Evolutionary conservation across 495 filamentous ascomycete species (phyloP), one percentile per base, ranked within the genome.

Genomic region (Penicillium chermesinum): DNA sequence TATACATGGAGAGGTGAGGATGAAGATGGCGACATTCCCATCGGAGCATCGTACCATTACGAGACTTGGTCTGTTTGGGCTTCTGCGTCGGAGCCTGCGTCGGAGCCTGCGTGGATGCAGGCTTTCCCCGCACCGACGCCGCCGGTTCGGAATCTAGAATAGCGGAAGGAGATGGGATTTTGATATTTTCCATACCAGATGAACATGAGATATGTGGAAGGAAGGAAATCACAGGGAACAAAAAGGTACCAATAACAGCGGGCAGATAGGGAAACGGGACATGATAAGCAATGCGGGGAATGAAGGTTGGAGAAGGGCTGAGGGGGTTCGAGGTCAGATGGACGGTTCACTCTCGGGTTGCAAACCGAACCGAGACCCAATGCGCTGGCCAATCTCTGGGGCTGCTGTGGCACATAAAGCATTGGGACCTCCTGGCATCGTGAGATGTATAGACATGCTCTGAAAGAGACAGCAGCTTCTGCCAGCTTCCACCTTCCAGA

Each of bases 51-150:
- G 49, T 81, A 88, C 86, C 87, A 75, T 89, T 89, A 56, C 87
- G 81, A 66, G 86, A 89, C 61, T 91, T 91, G 40, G 83, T 86
- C 66, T 89, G 87, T 55, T 89, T 91, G 7, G 81, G 81, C 56
- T 86, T 89, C 35, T 49, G 55, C 8, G 48, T 49, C 15, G 57
- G 48, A 48, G 47, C 40, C 41, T 52, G 47, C 51, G n/a, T n/a
- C n/a, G n/a, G n/a, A n/a, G n/a, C n/a, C n/a, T 57, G 55, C 46
- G 50, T 58, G 41, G 67, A 66, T 30, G 61, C 41, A 54, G 71
- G 47, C 34, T 71, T 60, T 49, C 56, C 53, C 48, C 48, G 48
- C 45, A 71, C 52, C 41, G 52, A 50, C n/a, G 59, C 32, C 14
- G 52, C 53, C 19, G 66, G 40, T 41, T 73, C 55, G 41, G 72